Evolutionary conservation across 805 yeast genomes (phyloP).

Genomic region (Yamadazyma laniorum): DNA sequence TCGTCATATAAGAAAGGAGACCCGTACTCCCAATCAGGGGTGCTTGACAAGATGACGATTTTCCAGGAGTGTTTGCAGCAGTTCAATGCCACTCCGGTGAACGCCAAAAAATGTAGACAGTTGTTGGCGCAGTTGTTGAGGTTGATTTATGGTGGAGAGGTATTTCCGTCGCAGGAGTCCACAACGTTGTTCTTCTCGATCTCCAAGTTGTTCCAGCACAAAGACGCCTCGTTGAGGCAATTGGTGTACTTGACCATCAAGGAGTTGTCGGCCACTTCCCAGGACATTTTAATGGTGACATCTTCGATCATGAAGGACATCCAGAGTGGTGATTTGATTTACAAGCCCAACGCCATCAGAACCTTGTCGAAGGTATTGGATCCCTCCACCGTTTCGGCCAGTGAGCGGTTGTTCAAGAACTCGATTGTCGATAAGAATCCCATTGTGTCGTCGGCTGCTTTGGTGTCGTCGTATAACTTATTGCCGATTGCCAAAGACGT

Average conservation of each 20-base stretch:
- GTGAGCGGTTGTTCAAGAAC: slow-evolving; percentile 88
- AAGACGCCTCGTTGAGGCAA: slow-evolving; percentile 83
- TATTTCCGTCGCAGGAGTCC: slow-evolving; percentile 84
- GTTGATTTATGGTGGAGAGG: slow-evolving; percentile 80
- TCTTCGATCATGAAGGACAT: slow-evolving; percentile 98
- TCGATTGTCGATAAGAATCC: slow-evolving; percentile 92
- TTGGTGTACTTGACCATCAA: slow-evolving; percentile 91
- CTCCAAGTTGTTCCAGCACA: slow-evolving; percentile 92
- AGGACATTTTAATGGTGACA: slow-evolving; percentile 95
- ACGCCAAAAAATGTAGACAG: slow-evolving; percentile 81
- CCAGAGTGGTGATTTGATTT: slow-evolving; percentile 80
- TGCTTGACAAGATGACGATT: slow-evolving; percentile 94
- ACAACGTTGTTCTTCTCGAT: slow-evolving; percentile 91
- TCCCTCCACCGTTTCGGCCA: slow-evolving; percentile 84
- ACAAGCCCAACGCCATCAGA: slow-evolving; percentile 93
- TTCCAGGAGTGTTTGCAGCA: slow-evolving; percentile 92
- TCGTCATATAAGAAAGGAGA: slow-evolving; percentile 81
- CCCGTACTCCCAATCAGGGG: slow-evolving; percentile 47
- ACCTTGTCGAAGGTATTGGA: slow-evolving; percentile 88
- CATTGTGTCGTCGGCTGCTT: slow-evolving; percentile 87
- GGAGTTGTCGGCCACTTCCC: slow-evolving; percentile 79
- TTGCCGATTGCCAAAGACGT: slow-evolving; percentile 88
- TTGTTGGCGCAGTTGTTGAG: slow-evolving; percentile 81
- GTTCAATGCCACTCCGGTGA: slow-evolving; percentile 87
- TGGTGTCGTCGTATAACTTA: slow-evolving; percentile 85